These are phyloP conservation scores for Mrakia hoshinonis DNA, from an alignment of 768 basidiomycete genomes.

Conservation along the genomic window DNA sequence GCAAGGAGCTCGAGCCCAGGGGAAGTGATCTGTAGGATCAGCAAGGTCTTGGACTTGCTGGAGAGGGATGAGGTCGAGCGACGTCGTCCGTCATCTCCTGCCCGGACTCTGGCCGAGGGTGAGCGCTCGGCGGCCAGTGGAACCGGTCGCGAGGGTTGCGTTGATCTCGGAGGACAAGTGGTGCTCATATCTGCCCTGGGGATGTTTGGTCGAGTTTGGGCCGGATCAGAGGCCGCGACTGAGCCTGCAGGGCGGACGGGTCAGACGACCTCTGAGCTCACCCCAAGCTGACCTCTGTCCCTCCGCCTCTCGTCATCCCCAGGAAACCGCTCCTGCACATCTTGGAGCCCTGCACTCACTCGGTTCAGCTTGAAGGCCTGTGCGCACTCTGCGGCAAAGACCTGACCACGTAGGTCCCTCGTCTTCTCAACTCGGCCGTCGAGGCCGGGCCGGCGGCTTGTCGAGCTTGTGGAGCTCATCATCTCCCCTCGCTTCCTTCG, in stretches of 20 bases:
- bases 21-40: not conserved
- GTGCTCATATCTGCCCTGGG: not conserved
- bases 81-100: not conserved
- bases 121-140: no score
- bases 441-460: no score
- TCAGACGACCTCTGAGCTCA: not conserved
- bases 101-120: not conserved
- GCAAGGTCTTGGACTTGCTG: not conserved
- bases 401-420: conserved; percentile 53
- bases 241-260: no score
- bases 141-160: no score
- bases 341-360: conserved; percentile 68
- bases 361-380: conserved; percentile 80
- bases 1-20: not conserved
- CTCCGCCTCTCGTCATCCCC: not conserved
- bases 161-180: no score
- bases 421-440: no score
- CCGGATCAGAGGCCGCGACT: not conserved
- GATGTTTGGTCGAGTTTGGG: not conserved
- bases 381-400: conserved; percentile 94
- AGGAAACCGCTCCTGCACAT: conserved; percentile 1
- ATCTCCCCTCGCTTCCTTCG: not conserved
- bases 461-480: not conserved
- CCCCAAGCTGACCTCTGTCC: not conserved
- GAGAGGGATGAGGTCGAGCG: not conserved